Evolutionary conservation across 768 basidiomycete species (phyloP).

Genomic region (Termitomyces eurrhizus): DNA sequence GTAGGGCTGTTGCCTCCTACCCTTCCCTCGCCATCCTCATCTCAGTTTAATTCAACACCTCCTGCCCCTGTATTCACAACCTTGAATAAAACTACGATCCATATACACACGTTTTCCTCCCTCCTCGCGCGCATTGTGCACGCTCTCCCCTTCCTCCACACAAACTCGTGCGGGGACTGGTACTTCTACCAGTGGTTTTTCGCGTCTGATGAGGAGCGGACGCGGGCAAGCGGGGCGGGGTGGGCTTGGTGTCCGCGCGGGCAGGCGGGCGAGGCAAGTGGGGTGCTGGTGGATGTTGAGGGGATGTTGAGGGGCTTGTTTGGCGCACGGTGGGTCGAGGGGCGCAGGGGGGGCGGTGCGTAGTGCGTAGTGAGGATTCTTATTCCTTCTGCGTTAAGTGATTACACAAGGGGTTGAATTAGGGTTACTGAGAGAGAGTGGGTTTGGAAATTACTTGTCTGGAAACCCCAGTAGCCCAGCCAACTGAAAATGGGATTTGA

Average conservation of each 20-base stretch:
- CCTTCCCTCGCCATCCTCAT: neutral
- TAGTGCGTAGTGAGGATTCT: neutral
- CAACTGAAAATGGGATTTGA: too few relatives aligned
- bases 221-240: slow-evolving; percentile 18
- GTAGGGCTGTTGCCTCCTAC: slow-evolving; percentile 6
- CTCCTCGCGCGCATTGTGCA: slow-evolving; percentile 5
- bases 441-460: too few relatives aligned
- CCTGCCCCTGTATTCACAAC: neutral
- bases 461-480: too few relatives aligned
- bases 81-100: too few relatives aligned
- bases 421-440: too few relatives aligned
- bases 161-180: slow-evolving; percentile 36
- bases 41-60: neutral
- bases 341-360: slow-evolving; percentile 3
- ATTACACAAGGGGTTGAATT: too few relatives aligned
- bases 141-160: neutral
- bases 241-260: slow-evolving; percentile 6
- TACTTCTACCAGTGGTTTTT: slow-evolving; percentile 52
- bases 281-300: slow-evolving; percentile 8
- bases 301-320: slow-evolving; percentile 14
- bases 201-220: slow-evolving; percentile 21
- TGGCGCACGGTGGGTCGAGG: slow-evolving; percentile 15
- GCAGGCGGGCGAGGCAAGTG: neutral
- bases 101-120: neutral
- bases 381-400: too few relatives aligned